phyloP scores from a whole-genome alignment of 139 green algal species.

The Deuterostichococcus epilithicus region DNA sequence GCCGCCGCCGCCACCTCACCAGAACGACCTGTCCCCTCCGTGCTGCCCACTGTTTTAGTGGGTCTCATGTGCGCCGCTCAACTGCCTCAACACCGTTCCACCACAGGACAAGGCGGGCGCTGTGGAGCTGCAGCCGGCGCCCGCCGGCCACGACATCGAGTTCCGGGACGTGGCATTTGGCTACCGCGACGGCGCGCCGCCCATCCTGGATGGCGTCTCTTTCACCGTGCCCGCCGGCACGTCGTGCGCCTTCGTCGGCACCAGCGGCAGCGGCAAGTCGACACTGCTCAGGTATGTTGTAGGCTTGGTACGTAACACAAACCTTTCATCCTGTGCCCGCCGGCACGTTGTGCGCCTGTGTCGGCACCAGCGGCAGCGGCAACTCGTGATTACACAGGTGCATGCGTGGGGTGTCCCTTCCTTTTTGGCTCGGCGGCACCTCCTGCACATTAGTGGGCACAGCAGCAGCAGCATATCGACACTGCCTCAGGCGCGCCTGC shows the following conservation, averaged over 20 bases:
- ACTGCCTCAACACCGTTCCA: neutral
- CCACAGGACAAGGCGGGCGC: conserved; percentile 15
- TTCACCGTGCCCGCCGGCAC: conserved; percentile 72
- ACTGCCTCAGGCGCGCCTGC: no score
- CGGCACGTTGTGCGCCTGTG: conserved; percentile 82
- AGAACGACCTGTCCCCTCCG: conserved; percentile 14
- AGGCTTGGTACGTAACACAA: neutral
- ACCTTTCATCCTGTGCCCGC: conserved; percentile 46
- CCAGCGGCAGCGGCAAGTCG: conserved; percentile 75
- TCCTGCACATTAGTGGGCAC: no score
- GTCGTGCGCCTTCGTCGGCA: conserved; percentile 82
- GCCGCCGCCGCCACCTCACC: conserved; percentile 24
- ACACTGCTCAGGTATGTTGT: conserved; percentile 41
- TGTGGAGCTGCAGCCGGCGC: conserved; percentile 4
- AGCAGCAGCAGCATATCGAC: no score
- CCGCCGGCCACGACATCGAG: conserved; percentile 43
- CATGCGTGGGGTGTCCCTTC: conserved; percentile 12
- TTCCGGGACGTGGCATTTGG: conserved; percentile 63
- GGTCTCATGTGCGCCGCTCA: neutral
- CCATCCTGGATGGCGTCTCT: conserved; percentile 62
- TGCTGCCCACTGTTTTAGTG: no score
- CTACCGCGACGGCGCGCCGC: conserved; percentile 59
- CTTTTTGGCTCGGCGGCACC: no score
- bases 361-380: conserved; percentile 83
- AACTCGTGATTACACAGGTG: conserved; percentile 66